Evolutionary conservation across 139 green algal species (phyloP), one percentile per base, ranked within the genome.

Genomic region (Chlamydomonas sp.): DNA sequence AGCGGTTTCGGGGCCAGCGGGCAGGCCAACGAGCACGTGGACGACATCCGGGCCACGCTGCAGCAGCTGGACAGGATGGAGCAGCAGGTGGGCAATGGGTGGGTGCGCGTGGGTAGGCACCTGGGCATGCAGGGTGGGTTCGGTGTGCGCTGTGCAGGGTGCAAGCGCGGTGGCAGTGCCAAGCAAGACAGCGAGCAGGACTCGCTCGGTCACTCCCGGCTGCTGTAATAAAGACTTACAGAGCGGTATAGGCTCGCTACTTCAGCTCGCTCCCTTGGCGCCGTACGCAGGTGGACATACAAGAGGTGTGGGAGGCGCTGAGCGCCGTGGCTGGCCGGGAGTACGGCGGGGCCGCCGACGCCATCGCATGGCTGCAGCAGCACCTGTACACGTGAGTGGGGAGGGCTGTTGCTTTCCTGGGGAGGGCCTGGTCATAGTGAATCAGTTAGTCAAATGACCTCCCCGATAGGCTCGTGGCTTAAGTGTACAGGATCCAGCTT

Each of bases 301-400:
- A 20, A 0, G 81, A 86, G 3, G 58, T 86, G 14, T 14, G 61
- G 60, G 60, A 16, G 18, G 81, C 81, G 57, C 71, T 86, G 20
- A 61, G 57, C 8, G 81, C 81, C 0, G 81, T 86, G 18, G 81
- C 81, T 15, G 60, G 60, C 7, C 58, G 15, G 5, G 81, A 86
- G 81, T 63, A 79, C 60, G 18, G 20, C 60, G 10, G 61, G 12
- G 61, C 1, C 4, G 59, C 9, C 1, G 71, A 72, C n/a, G 61
- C 61, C 72, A 63, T 87, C 58, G 10, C 5, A n/a, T 87, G 82
- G 82, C 82, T 87, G 3, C 68, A 61, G 59, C n/a, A 31, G 7
- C 82, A 87, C 82, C 82, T 87, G 71, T 87, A 80, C 72, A 63
- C 5, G 79, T 85, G 74, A 63, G 74, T 57, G 9, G 2, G 10